Base-by-base conservation (phyloP, 768 basidiomycete species). In the Leccinum uliginosum region DNA sequence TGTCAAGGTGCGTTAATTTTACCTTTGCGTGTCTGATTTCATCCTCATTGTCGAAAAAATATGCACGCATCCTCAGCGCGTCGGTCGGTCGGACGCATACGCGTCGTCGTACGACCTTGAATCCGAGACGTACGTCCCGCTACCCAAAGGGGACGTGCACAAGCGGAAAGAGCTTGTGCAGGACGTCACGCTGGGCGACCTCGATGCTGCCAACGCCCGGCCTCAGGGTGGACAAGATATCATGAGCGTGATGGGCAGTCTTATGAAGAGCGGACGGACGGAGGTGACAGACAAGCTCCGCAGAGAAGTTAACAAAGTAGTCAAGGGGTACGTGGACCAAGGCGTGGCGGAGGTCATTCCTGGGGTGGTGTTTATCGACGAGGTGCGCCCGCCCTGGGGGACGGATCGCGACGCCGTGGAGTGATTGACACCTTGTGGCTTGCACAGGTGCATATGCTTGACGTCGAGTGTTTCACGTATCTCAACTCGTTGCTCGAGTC, bases 391-490 rank as follows among this genome's bases (percentile, higher is more conserved):
- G 4, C n/a, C 4, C n/a, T 9, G 10, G 9, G 4, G 38, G 10
- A 19, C n/a, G 38, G 38, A n/a, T 19, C n/a, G 9, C 4, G n/a
- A 19, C 38, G 10, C 35, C 38, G 38, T 19, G 38, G 19, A 1
- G 17, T 4, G 38, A 40, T 40, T 19, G 35, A 38, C n/a, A 4
- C 15, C 15, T 38, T 38, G 35, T 17, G 17, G 24, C 8, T 17
- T 14, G 2, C 34, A 17, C 65, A 97, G 94, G 96, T 98, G 23
- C 97, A 99, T 75, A 98, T 98, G 96, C 85, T 99, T 58, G 97
- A 99, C 71, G 95, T 98, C 66, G 97, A 99, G 72, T 98, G 95
- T 72, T 99, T 98, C 78, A 98, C 97, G 5, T 99, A 96, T 75
- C 83, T 99, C 35, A 98, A 98, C 72, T 87, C 93, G 11, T 82